Evolutionary conservation across 148 eudicot species (phyloP).

Genomic region (Fallopia convolvulus): DNA sequence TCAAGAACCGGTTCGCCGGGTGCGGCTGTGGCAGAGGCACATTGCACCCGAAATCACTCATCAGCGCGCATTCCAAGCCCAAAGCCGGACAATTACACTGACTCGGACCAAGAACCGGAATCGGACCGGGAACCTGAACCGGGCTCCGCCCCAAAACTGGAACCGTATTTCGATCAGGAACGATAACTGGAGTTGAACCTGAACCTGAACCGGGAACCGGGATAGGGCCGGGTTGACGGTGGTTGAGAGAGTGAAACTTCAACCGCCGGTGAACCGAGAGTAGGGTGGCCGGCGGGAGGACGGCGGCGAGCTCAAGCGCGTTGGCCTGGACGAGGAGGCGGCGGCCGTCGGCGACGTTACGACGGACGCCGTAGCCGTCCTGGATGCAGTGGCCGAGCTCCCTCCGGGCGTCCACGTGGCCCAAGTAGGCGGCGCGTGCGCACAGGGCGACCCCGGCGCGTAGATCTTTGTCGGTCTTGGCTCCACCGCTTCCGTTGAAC

Average conservation of each 20-base stretch:
- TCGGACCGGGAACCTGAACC: neutral
- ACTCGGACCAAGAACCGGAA: neutral
- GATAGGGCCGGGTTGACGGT: neutral
- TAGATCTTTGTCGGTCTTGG: slow-evolving; percentile 26
- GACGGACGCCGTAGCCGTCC: slow-evolving; percentile 37
- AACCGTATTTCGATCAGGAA: neutral
- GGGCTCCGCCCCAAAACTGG: neutral
- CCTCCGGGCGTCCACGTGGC: slow-evolving; percentile 34
- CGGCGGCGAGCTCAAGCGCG: slow-evolving; percentile 27
- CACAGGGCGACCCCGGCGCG: slow-evolving; percentile 32
- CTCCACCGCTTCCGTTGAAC: slow-evolving; percentile 44
- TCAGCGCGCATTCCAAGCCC: slow-evolving; percentile 9
- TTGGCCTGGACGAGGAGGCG: slow-evolving; percentile 33
- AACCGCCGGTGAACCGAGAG: neutral
- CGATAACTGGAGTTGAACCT: neutral
- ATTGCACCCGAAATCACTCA: slow-evolving; percentile 23
- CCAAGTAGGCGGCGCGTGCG: slow-evolving; percentile 34
- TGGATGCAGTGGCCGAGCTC: slow-evolving; percentile 47
- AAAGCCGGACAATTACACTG: neutral
- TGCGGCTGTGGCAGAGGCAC: slow-evolving; percentile 20
- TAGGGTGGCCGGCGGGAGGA: slow-evolving; percentile 11
- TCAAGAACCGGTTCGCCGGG: slow-evolving; percentile 32
- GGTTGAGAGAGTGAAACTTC: neutral
- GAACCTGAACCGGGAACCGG: neutral
- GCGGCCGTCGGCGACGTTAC: slow-evolving; percentile 18